Percentiles rank a stretch among this genome's conserved stretches.
Conservation (phyloP, 2,329 filamentous ascomycete genomes). For the Trichoderma sp. region DNA sequence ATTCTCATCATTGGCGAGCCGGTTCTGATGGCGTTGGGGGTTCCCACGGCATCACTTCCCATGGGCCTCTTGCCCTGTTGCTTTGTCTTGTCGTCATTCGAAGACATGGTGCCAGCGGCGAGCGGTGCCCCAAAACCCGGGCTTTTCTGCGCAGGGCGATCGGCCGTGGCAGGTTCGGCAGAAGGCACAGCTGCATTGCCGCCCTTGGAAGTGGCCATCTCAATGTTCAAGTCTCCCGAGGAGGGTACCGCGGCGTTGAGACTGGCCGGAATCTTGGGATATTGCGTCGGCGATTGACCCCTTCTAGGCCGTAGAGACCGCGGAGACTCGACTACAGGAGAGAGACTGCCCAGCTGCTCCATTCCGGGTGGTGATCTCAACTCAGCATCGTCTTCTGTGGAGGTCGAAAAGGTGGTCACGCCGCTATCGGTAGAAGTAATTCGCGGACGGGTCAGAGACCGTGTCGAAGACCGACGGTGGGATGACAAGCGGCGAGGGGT, state of each 20-base stretch:
- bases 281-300: constrained; percentile 37
- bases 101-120: constrained; percentile 21
- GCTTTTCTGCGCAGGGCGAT: constrained; percentile 17
- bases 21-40: constrained; percentile 30
- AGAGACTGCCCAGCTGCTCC: constrained; percentile 41
- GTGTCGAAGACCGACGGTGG: constrained; percentile 26
- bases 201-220: background rate
- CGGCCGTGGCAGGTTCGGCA: background rate
- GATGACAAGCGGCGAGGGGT: constrained; percentile 18
- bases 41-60: constrained; percentile 8
- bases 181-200: background rate
- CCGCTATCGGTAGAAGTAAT: constrained; percentile 38
- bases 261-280: constrained; percentile 37
- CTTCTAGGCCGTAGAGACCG: constrained; percentile 40
- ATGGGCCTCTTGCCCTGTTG: constrained; percentile 3
- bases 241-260: background rate
- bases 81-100: constrained; percentile 7
- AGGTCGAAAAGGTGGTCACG: constrained; percentile 37
- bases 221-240: background rate
- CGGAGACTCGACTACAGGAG: constrained; percentile 54
- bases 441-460: constrained; percentile 32
- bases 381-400: constrained; percentile 29
- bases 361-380: constrained; percentile 24
- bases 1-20: constrained; percentile 43
- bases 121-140: constrained; percentile 40